phyloP scores from a whole-genome alignment of 768 basidiomycete genomes.

The Xanthoconium purpureum region DNA sequence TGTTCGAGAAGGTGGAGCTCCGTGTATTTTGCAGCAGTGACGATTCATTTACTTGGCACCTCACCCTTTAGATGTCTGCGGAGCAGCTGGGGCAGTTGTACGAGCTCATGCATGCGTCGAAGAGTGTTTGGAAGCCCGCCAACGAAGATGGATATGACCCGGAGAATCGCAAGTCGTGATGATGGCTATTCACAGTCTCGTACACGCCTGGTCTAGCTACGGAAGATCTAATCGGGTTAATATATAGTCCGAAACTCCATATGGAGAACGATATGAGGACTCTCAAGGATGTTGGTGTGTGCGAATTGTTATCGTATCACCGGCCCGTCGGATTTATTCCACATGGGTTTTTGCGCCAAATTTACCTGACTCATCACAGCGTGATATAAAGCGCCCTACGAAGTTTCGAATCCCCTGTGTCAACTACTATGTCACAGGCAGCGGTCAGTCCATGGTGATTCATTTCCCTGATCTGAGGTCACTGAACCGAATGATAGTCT shows the following conservation, averaged over 20 bases:
- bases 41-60: not conserved
- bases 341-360: conserved; percentile 7
- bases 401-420: not conserved
- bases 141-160: conserved; percentile 4
- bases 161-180: conserved; percentile 14
- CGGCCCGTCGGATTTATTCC: not conserved
- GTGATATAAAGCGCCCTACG: conserved; percentile 13
- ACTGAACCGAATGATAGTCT: conserved; percentile 27
- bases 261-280: not conserved
- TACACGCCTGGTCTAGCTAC: conserved; percentile 9
- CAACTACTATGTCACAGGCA: conserved; percentile 35
- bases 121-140: conserved; percentile 78
- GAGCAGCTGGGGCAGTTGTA: conserved; percentile 94
- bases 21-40: conserved; percentile 2
- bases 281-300: conserved; percentile 3
- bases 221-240: not conserved
- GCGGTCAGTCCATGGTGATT: conserved; percentile 30
- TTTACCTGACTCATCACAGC: not conserved
- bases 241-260: conserved; percentile 5
- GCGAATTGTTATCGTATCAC: not conserved
- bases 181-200: not conserved
- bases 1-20: conserved; percentile 67
- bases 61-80: conserved; percentile 63
- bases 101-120: conserved; percentile 90
- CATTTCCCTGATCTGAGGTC: not conserved